Base-by-base conservation (phyloP, 306 rosid species). In the Sicyos edulis region DNA sequence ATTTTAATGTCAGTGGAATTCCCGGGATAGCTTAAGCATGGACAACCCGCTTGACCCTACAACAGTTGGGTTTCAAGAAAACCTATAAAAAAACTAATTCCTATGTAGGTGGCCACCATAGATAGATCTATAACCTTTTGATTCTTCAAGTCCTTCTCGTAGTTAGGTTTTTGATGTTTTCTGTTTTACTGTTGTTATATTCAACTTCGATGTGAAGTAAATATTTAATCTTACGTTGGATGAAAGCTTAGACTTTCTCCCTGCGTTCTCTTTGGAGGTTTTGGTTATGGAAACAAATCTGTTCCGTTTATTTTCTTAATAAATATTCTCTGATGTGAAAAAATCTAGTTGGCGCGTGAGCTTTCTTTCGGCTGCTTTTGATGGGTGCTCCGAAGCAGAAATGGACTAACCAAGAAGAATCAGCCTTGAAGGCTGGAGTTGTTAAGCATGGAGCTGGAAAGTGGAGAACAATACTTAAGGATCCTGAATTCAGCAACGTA, bases 371-470 rank as follows among this genome's bases (percentile, higher is more conserved):
- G 77, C 68, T 74, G 69, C 79, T 68, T 66, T 55, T 55, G 34
- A 93, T 89, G 99, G 99, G 99, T 66, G 99, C 97, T 85, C 99
- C 99, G 21, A 93, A 93, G 88, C 97, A 93, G 80, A 93, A 93
- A 77, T 91, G 97, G 99, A 91, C 96, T 0, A 60, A 79, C 22
- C 96, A 91, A 81, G 99, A 93, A 81, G 99, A 93, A 86, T 76
- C 88, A 16, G 99, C 99, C 16, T 89, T 93, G 60, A 93, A 93
- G 83, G 92, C 99, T 66, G 99, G 99, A 72, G 97, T 93, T 72
- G 84, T 91, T 74, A 93, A 93, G 84, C 99, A 93, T 34, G 99
- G 99, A 51, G 95, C 88, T 24, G 99, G 97, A 56, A 93, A 91
- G 84, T 93, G 99, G 99, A 92, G 96, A 11, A 93, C 99, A 0